Evolutionary conservation across 305 asterid genomes (phyloP), one percentile per base, ranked within the genome.

Genomic region (Rubia tinctorum): DNA sequence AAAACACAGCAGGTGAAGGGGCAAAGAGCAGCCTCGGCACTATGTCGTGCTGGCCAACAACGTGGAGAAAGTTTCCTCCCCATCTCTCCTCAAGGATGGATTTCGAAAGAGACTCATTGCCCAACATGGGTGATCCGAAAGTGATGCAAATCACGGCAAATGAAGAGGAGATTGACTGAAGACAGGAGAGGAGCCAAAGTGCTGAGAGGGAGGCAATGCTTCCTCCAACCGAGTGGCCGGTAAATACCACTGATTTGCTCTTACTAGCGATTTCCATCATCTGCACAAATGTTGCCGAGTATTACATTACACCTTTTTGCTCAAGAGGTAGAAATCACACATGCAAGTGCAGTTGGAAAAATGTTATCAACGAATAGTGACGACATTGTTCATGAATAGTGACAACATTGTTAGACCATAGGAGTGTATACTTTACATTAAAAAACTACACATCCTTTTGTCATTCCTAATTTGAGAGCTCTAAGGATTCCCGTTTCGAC

Each of bases 181-280:
- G 69, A 56, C 49, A 69, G 37, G 95, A 86, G 18, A 91, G 95
- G 71, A 87, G 83, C 92, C 96, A 91, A 51, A 93, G 84, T 74
- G 96, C 89, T 42, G 96, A 60, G 13, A 93, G 89, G 17, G 95
- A 86, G 39, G 98, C 98, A 37, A 93, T 49, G 22, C 95, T 79
- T 37, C 98, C 97, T 75, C 97, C 98, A 39, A 91, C 72, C 17
- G 97, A 93, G 60, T 87, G 95, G 1, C 98, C 98, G 0, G 93
- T 89, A 75, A 88, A 81, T 15, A 91, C 85, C n/a, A 93, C 68
- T 51, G 93, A 88, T 76, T 87, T 88, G 90, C 88, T 73, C 23
- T 75, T 84, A 62, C 78, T 78, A 77, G 84, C 53, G 69, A 93
- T 78, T 76, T 86, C 90, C 58, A 64, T 72, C 82, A 93, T 87